phyloP scores from a whole-genome alignment of 139 green algal genomes.

The Chlamydomonas schloesseri region DNA sequence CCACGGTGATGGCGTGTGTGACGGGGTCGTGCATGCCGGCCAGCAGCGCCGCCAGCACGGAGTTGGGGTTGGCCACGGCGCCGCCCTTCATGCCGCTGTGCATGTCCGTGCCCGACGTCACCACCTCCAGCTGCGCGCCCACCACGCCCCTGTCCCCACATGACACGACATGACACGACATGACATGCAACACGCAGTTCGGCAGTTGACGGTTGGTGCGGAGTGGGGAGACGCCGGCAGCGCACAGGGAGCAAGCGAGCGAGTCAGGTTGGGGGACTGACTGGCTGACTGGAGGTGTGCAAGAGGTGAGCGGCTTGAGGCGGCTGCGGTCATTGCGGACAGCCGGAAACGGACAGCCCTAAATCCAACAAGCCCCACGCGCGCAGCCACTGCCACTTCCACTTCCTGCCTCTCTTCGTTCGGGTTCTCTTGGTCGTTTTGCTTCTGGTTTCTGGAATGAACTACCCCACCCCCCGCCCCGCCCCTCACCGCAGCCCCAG shows the following conservation, averaged over 20 bases:
- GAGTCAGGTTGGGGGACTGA: background rate
- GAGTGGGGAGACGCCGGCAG: background rate
- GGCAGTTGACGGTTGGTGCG: background rate
- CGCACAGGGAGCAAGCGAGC: background rate
- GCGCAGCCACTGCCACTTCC: too few relatives aligned
- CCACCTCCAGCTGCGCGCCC: constrained; percentile 64
- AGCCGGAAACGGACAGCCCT: too few relatives aligned
- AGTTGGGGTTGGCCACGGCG: constrained; percentile 70
- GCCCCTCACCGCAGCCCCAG: constrained; percentile 56
- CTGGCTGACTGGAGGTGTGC: too few relatives aligned
- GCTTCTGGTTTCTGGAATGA: too few relatives aligned
- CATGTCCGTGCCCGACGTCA: constrained; percentile 68
- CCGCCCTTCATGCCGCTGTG: constrained; percentile 78
- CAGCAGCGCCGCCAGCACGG: constrained; percentile 72
- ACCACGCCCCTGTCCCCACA: constrained; percentile 60
- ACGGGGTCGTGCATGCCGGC: constrained; percentile 41
- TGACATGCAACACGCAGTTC: too few relatives aligned
- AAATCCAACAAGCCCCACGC: too few relatives aligned
- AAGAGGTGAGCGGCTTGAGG: too few relatives aligned
- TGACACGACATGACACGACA: too few relatives aligned
- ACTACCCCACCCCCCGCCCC: background rate
- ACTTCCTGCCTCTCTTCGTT: too few relatives aligned
- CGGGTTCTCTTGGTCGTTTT: too few relatives aligned
- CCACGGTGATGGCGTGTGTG: constrained; percentile 56
- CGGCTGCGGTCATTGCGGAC: too few relatives aligned